These are phyloP conservation scores for Fusarium nygamai DNA, from an alignment of 2,329 filamentous ascomycete genomes.

Conservation along the genomic window DNA sequence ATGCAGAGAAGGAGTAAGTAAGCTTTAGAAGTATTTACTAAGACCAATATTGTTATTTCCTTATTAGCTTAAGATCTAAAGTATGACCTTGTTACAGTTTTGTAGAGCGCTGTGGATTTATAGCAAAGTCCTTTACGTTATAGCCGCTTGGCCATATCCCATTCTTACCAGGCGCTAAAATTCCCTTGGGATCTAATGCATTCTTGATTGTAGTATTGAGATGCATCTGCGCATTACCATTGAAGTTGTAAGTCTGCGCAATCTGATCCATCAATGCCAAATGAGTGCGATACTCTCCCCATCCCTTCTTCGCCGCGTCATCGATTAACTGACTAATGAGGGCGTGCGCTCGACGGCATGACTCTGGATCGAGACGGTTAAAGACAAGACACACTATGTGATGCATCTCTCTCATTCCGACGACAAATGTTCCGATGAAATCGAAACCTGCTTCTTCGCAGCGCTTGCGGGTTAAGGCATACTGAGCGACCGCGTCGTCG, in stretches of 20 bases:
- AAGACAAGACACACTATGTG: conserved; percentile 33
- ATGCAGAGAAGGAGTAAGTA: neutral
- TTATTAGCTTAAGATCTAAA: neutral
- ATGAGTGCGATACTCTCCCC: conserved; percentile 34
- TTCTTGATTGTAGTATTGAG: conserved; percentile 25
- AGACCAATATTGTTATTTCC: neutral
- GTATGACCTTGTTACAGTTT: neutral
- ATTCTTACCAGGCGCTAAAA: conserved; percentile 29
- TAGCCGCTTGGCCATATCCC: conserved; percentile 25
- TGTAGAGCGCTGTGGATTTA: neutral
- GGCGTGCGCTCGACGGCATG: conserved; percentile 14
- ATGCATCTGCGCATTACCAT: conserved; percentile 23
- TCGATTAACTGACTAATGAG: conserved; percentile 24
- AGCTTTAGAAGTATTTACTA: neutral
- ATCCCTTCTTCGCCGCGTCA: conserved; percentile 22
- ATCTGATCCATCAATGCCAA: conserved; percentile 30
- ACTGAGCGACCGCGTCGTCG: conserved; percentile 25
- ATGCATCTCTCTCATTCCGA: conserved; percentile 34
- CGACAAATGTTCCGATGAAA: conserved; percentile 32
- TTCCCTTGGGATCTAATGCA: conserved; percentile 28
- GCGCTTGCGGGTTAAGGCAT: conserved; percentile 8
- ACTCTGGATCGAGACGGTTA: conserved; percentile 16
- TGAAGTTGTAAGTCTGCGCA: conserved; percentile 32
- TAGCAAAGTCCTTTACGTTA: neutral
- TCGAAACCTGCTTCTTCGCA: conserved; percentile 36